Evolutionary conservation across 2,329 filamentous ascomycete genomes (phyloP), one percentile per base, ranked within the genome.

Genomic region (Penicillium digitatum): DNA sequence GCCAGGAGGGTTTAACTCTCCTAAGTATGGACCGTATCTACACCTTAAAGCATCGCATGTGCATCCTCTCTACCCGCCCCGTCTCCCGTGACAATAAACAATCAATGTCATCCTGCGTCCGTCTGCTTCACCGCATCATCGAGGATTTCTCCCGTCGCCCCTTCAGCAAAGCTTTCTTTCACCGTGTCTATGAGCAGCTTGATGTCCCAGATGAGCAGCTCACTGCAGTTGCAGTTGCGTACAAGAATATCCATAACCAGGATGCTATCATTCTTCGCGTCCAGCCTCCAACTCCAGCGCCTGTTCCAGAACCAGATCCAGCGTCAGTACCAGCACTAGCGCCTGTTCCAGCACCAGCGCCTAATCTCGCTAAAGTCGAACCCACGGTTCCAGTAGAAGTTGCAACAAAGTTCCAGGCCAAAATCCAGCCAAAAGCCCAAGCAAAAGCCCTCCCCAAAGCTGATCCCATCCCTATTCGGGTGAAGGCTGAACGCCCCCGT

Each of bases 1-100:
- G 70, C 52, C 71, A 73, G 42, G 75, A 78, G 55, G 75, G 75
- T 2, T 62, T 78, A 32, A 76, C 75, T 0, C 59, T 78, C 8
- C 66, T 78, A 11, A 76, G 72, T 50, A 73, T 77, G 59, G 75
- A 78, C 62, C 73, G 74, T 37, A 73, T 77, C 53, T 76, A 76
- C 54, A 76, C 71, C 14, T 70, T 78, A 57, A 78, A 78, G 56
- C 72, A 72, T 29, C 66, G 73, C 16, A 67, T 78, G 8, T 74
- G 70, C 53, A 66, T 73, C 6, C 66, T 77, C 12, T 74, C 74
- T 4, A 60, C 54, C 18, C 61, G 58, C 14, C 66, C 62, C 3
- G 62, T 63, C 43, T 65, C 66, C n/a, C 60, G 56, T 11, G 47
- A 64, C 20, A 65, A 69, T 4, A 68, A 72, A 12, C 62, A 69